phyloP scores from a whole-genome alignment of 202 grass and related monocot species.

The Hordeum pubiflorum region DNA sequence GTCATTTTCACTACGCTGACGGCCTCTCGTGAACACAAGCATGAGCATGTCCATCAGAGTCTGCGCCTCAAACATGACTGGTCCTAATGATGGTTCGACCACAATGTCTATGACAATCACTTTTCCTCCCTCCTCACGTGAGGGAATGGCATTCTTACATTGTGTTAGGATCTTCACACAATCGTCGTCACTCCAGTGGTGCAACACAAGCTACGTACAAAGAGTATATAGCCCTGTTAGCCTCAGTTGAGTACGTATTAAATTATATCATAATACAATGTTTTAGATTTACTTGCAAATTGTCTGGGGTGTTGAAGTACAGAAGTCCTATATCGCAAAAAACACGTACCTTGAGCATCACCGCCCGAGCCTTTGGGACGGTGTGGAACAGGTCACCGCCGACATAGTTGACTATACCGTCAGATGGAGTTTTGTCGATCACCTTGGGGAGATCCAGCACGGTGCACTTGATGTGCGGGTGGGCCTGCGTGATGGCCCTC shows the following conservation, averaged over 20 bases:
- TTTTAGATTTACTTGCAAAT: too few relatives aligned
- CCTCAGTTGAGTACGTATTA: too few relatives aligned
- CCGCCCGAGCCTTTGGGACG: background rate
- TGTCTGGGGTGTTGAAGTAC: too few relatives aligned
- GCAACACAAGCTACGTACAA: background rate
- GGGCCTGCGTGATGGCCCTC: background rate
- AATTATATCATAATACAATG: too few relatives aligned
- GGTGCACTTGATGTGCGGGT: constrained; percentile 6
- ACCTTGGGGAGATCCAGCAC: background rate
- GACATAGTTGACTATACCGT: background rate
- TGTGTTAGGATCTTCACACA: background rate
- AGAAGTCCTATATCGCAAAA: too few relatives aligned
- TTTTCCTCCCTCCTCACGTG: background rate
- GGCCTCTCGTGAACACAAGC: too few relatives aligned
- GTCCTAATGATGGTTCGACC: too few relatives aligned
- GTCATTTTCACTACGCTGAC: too few relatives aligned
- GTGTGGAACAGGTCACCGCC: background rate
- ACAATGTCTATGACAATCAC: background rate
- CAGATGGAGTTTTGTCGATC: background rate
- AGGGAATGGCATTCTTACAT: background rate
- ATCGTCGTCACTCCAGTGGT: background rate
- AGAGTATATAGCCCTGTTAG: too few relatives aligned
- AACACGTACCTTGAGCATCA: background rate
- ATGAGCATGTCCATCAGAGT: too few relatives aligned
- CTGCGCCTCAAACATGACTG: too few relatives aligned